Base-by-base conservation (phyloP, 2,329 filamentous ascomycete genomes). In the Nothophoma quercina region DNA sequence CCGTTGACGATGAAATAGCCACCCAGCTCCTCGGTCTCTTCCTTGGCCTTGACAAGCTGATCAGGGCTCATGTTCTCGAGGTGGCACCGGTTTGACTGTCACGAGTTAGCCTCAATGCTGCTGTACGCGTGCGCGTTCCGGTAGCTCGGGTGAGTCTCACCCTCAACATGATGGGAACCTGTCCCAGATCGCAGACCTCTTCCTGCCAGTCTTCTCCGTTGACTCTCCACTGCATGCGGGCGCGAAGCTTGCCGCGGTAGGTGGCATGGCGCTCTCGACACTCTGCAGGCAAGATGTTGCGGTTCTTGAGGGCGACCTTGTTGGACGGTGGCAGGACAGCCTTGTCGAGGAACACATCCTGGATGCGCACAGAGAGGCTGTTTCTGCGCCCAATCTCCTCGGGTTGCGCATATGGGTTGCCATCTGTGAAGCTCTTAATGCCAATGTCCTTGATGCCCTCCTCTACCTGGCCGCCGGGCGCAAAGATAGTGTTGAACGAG, bases 1-100 rank as follows among this genome's bases (percentile, higher is more conserved):
- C 95, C 95, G 73, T 99, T 99, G 68, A 99, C 90, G 67, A 99
- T 87, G 71, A 98, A 99, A 75, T 98, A 99, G 35, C 95, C 95
- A 29, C 95, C 95, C 25, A 98, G 78, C 75, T 99, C 95, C 75
- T 99, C 95, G 0, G 93, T 90, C 75, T 99, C 95, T 77, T 99
- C 95, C 73, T 97, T 96, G 55, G 86, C 86, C 59, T 89, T 83
- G 23, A 98, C 91, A 13, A 99, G 83, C 67, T 89, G 83, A 9
- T 88, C 88, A 0, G 95, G 95, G 5, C 91, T 88, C 66, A 93
- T 88, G 57, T 89, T 88, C 73, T 96, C 88, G 21, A 99, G 84
- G 71, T 99, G 92, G 72, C 95, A 99, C 72, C 87, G 84, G 73
- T 92, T 96, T 53, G 93, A 95, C 87, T 93, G 58, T 65, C 47